Base-by-base conservation (phyloP, 73 alveolate species). In the Symbiodinium natans region DNA sequence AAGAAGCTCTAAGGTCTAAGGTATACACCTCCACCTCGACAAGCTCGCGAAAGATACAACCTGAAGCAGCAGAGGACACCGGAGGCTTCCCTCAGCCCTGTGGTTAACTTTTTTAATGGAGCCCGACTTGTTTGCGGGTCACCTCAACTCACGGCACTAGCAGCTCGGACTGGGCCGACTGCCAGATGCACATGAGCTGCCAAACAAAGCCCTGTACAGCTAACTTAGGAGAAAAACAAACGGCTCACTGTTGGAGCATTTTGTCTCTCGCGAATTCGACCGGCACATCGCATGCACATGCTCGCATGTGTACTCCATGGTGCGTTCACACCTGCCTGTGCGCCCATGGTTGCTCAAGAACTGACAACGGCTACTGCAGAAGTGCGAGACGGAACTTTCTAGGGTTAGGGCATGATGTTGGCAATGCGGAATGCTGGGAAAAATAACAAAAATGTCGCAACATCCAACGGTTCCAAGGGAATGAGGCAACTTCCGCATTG, bases 311-410 rank as follows among this genome's bases (percentile, higher is more conserved):
- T 29, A 31, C 80, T 63, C 36, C 80, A 63, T 1, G 71, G 36
- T 63, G 80, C 80, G 19, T 31, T 63, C 80, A 63, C 80, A 63
- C 80, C 80, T 63, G 80, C 80, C 80, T 63, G 80, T 63, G 80
- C 80, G 33, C 80, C 80, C 80, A 63, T 31, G 80, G 80, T 31
- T 63, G 80, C 80, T 63, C 80, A 63, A 63, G 19, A 63, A 63
- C 33, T 63, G 80, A 63, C 80, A 63, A 36, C 80, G 36, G 27
- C 80, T 63, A 63, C 80, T 23, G 80, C 80, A 36, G 80, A 63
- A 63, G 80, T 29, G 36, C 80, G 27, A 23, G 80, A 46, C 13
- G 59, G 59, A 9, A 46, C 59, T 46, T 9, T 46, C 6, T 46
- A 13, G 59, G 59, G 59, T 6, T 46, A 46, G 59, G 59, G 59